Conservation (phyloP, 2,329 filamentous ascomycete genomes). For the Fusarium verrucosum region DNA sequence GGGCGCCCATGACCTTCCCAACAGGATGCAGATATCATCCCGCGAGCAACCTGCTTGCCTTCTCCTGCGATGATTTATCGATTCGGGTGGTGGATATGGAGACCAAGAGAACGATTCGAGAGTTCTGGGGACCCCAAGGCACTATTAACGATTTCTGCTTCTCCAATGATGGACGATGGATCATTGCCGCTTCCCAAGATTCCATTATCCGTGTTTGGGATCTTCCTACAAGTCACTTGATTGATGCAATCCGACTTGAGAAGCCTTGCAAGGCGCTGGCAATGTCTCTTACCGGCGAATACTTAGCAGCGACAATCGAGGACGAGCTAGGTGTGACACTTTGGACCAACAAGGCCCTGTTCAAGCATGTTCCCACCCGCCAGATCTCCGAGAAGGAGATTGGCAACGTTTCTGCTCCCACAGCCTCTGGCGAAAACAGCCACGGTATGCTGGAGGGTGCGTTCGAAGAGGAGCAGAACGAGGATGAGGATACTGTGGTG, state of each 20-base stretch:
- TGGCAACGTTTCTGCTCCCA: constrained; percentile 71
- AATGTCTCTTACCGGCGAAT: constrained; percentile 91
- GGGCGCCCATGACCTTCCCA: constrained; percentile 78
- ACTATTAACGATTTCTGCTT: constrained; percentile 85
- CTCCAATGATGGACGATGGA: constrained; percentile 92
- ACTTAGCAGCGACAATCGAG: constrained; percentile 87
- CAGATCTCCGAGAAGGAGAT: constrained; percentile 85
- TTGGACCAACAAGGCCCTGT: constrained; percentile 94
- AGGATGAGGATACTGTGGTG: constrained; percentile 63
- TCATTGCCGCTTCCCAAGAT: constrained; percentile 86
- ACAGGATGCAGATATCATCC: constrained; percentile 82
- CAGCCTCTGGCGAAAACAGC: constrained; percentile 83
- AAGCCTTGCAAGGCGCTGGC: constrained; percentile 83
- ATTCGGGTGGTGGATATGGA: constrained; percentile 90
- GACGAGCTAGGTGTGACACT: constrained; percentile 88
- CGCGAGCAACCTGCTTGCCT: constrained; percentile 83
- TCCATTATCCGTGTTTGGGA: constrained; percentile 89
- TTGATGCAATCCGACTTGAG: constrained; percentile 86
- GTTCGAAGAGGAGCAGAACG: constrained; percentile 66
- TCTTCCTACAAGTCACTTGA: constrained; percentile 91
- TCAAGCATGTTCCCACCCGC: constrained; percentile 85
- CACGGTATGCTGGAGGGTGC: constrained; percentile 79
- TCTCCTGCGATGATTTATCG: constrained; percentile 88
- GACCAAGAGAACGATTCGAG: constrained; percentile 89
- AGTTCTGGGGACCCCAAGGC: constrained; percentile 84